A percentile compares a stretch with the other conserved stretches of the same genome.
These are phyloP conservation scores for Bretziella fagacearum DNA, from an alignment of 2,329 filamentous ascomycete genomes.

Conservation along the genomic window DNA sequence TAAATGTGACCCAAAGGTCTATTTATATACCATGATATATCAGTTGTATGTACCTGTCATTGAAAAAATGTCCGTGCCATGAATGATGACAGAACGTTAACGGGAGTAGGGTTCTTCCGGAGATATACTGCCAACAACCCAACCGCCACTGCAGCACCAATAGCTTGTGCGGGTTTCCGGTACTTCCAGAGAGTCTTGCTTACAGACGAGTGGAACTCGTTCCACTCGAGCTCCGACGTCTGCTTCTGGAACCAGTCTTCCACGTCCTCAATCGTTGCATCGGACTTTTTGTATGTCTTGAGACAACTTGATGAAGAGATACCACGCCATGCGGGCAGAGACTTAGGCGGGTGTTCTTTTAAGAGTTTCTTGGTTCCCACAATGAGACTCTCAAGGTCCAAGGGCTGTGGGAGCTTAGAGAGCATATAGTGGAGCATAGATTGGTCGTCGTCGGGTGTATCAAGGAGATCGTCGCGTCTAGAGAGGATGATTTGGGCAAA, in stretches of 20 bases:
- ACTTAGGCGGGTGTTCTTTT: constrained; percentile 50
- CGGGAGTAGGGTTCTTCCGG: constrained; percentile 28
- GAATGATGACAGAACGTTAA: constrained; percentile 9
- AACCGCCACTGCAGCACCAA: constrained; percentile 48
- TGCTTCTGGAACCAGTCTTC: constrained; percentile 53
- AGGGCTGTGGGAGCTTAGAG: constrained; percentile 65
- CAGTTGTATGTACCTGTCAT: background rate
- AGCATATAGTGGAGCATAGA: constrained; percentile 86
- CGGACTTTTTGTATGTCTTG: constrained; percentile 53
- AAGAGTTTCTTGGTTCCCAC: constrained; percentile 46
- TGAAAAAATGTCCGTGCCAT: background rate
- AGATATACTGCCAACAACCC: constrained; percentile 53
- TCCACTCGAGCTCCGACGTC: constrained; percentile 41
- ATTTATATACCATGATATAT: background rate
- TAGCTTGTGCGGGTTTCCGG: constrained; percentile 42
- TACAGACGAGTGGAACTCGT: constrained; percentile 18
- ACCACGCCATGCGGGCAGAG: constrained; percentile 50
- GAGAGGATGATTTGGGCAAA: constrained; percentile 78
- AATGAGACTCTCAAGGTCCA: constrained; percentile 68
- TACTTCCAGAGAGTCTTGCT: constrained; percentile 26
- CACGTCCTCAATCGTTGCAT: constrained; percentile 44
- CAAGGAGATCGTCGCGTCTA: constrained; percentile 68
- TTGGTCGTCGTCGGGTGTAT: constrained; percentile 63
- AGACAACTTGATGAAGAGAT: constrained; percentile 67
- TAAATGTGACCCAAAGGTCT: no score